These are phyloP conservation scores for Spiromastix sp. DNA, from an alignment of 2,329 filamentous ascomycete genomes.

Conservation along the genomic window DNA sequence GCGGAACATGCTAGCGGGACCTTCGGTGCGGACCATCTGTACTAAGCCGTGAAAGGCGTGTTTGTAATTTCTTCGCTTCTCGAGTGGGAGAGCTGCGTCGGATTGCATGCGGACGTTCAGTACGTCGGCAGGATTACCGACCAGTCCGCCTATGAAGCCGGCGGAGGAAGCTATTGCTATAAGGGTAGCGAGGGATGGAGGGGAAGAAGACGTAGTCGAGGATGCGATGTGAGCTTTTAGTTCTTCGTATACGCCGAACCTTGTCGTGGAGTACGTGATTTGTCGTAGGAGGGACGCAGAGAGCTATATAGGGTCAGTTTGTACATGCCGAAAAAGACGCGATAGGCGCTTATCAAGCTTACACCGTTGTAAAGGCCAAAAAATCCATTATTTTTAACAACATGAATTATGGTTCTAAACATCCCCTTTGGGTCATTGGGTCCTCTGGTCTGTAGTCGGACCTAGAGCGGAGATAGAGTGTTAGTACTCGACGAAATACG, in stretches of 20 bases:
- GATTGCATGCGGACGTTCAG: conserved; percentile 98
- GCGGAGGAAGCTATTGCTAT: conserved; percentile 73
- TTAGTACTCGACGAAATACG: background rate
- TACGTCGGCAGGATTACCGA: conserved; percentile 90
- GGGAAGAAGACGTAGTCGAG: conserved; percentile 28
- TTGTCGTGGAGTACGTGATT: conserved; percentile 89
- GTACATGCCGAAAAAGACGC: background rate
- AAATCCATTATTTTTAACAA: conserved; percentile 66
- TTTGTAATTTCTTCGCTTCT: conserved; percentile 74
- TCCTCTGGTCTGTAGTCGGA: conserved; percentile 76
- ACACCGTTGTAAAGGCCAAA: conserved; percentile 76
- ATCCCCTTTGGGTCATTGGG: conserved; percentile 69
- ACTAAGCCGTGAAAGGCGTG: conserved; percentile 78
- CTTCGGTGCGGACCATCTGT: conserved; percentile 81
- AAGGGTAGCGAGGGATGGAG: conserved; percentile 63
- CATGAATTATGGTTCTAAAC: conserved; percentile 74
- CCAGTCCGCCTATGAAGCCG: conserved; percentile 79
- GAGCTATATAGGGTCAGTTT: conserved; percentile 38
- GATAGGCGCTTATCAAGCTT: conserved; percentile 22
- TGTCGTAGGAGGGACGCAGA: conserved; percentile 89
- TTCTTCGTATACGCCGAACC: conserved; percentile 94
- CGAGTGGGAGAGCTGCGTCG: conserved; percentile 63
- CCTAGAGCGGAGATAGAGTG: conserved; percentile 38
- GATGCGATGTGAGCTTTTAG: conserved; percentile 62
- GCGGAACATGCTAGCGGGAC: conserved; percentile 63